Percentiles rank a stretch among this genome's conserved stretches.
Conservation (phyloP, 192 early-diverging fungal species). For the Backusella morwellensis region DNA sequence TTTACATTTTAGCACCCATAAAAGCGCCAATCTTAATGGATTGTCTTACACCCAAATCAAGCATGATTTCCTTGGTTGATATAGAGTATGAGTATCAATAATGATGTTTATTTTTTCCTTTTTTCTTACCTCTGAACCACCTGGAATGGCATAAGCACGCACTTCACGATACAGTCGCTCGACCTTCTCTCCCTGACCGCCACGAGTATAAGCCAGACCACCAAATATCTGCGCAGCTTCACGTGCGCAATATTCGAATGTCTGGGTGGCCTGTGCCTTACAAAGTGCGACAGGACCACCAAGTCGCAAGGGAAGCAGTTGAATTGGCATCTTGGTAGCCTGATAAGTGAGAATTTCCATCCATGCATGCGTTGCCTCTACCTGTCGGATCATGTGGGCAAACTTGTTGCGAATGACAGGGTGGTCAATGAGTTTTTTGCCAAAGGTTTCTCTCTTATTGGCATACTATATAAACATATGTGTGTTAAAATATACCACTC, state of each 20-base stretch:
- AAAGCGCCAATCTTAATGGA: slow-evolving; percentile 71
- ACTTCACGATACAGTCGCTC: slow-evolving; percentile 88
- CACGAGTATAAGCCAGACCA: slow-evolving; percentile 74
- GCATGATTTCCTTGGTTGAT: slow-evolving; percentile 62
- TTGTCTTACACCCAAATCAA: slow-evolving; percentile 81
- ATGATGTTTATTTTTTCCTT: slow-evolving; percentile 61
- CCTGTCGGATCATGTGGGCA: slow-evolving; percentile 78
- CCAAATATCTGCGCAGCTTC: slow-evolving; percentile 91
- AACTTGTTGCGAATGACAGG: slow-evolving; percentile 78
- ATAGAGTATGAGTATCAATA: neutral
- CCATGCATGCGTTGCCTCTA: slow-evolving; percentile 86
- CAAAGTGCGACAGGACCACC: slow-evolving; percentile 85
- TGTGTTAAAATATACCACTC: neutral
- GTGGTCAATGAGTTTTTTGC: slow-evolving; percentile 82
- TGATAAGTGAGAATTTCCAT: slow-evolving; percentile 78
- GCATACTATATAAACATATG: slow-evolving; percentile 48
- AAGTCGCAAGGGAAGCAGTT: slow-evolving; percentile 66
- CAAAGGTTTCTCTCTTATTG: slow-evolving; percentile 84
- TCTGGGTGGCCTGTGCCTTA: slow-evolving; percentile 83
- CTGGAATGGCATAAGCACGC: slow-evolving; percentile 79
- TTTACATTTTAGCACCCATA: slow-evolving; percentile 57
- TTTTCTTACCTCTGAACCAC: slow-evolving; percentile 83
- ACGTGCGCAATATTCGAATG: slow-evolving; percentile 83
- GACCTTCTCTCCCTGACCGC: slow-evolving; percentile 67
- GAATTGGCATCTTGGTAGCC: slow-evolving; percentile 58